Percentiles rank a stretch among this genome's conserved stretches.
phyloP scores from a whole-genome alignment of 202 grass and related monocot genomes.

The Saccharum hybrid region DNA sequence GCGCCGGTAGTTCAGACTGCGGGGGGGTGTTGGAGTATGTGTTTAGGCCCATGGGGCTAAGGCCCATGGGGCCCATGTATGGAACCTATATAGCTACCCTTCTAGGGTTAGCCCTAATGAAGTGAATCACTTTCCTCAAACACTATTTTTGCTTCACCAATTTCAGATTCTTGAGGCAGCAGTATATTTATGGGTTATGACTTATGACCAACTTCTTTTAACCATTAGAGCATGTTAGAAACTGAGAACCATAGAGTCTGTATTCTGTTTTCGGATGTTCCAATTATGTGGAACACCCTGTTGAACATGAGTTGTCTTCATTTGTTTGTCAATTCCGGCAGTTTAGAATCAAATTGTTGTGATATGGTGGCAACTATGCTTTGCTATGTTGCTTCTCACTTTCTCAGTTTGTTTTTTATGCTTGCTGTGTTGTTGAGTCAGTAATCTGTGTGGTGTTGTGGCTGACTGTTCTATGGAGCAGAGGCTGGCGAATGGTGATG shows the following conservation, averaged over 20 bases:
- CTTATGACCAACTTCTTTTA: constrained; percentile 6
- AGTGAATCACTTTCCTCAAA: too few species aligned
- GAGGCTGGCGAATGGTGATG: neutral
- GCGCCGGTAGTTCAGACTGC: too few species aligned
- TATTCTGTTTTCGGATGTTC: neutral
- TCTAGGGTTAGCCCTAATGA: too few species aligned
- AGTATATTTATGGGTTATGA: neutral
- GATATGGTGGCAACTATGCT: neutral
- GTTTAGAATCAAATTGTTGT: constrained; percentile 14
- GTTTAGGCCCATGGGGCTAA: too few species aligned
- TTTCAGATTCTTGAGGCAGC: neutral
- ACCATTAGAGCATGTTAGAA: constrained; percentile 14
- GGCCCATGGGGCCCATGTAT: too few species aligned
- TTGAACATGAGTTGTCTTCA: constrained; percentile 2
- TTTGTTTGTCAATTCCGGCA: neutral
- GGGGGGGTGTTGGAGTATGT: too few species aligned
- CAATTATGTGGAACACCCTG: neutral
- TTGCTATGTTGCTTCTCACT: neutral
- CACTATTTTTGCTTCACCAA: neutral
- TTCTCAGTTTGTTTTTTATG: neutral
- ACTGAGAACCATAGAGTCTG: constrained; percentile 5
- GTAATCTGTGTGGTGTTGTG: neutral
- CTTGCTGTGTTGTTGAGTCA: neutral
- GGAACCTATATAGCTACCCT: too few species aligned
- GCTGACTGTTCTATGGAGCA: neutral